Evolutionary conservation across 352 stramenopile genomes (phyloP), one percentile per base, ranked within the genome.

Genomic region (Pythium apleroticum): DNA sequence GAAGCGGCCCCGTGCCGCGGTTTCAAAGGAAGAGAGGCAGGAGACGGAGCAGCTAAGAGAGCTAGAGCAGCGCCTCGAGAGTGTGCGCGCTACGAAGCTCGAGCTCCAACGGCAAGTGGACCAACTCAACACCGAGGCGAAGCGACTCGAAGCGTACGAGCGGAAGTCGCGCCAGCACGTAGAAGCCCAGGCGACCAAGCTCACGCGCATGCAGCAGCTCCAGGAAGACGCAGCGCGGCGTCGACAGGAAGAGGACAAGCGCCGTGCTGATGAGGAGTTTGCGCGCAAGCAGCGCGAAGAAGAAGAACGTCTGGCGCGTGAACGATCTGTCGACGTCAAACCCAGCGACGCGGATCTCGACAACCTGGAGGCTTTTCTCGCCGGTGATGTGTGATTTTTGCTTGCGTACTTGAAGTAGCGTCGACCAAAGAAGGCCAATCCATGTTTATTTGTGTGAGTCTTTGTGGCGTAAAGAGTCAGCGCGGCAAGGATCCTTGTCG

Each of bases 291-390:
- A 72, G 30, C 58, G 60, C 14, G 71, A 76, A 60, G 63, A 60
- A 12, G 78, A 65, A 2, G 65, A 84, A 48, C 70, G 79, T 39
- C 54, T 66, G 41, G 65, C 71, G 20, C 78, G 71, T 52, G 68
- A 80, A 57, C 74, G 80, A 30, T 69, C 75, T 15, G 74, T 90
- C 55, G 65, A 89, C 64, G 75, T 75, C 24, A 57, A 69, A 15
- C 20, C 49, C n/a, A 41, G 65, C n/a, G 73, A 83, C 41, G 63
- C 41, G 27, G 72, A 85, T 30, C 48, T 86, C n/a, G 72, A 77
- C 6, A 76, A 90, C 52, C 73, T 93, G 50, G 84, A 90, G 45
- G 71, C 67, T 1, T 90, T 93, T 61, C 65, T 93, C 1, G 73
- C 71, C 1, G 65, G 81, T 19, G 83, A 92, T 28, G 11, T 49